These are phyloP conservation scores for Acmispon strigosus DNA, from an alignment of 306 rosid genomes.

Conservation along the genomic window DNA sequence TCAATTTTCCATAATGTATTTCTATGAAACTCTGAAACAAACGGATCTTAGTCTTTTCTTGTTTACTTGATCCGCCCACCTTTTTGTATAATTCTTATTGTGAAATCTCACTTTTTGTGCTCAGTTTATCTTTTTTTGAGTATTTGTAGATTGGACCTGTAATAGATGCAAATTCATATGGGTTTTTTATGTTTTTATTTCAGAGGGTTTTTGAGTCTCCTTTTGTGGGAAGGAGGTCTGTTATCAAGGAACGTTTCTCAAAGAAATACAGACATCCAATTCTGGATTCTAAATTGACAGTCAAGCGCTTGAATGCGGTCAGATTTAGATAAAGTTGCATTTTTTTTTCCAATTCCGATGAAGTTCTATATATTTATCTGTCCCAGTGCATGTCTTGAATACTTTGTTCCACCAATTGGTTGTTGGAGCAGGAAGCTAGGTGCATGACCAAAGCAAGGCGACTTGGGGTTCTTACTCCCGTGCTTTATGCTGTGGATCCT, in stretches of 20 bases:
- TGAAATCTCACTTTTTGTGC: neutral
- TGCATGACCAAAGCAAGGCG: conserved; percentile 87
- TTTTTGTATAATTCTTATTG: neutral
- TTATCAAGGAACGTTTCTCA: conserved; percentile 85
- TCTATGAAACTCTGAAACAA: no score
- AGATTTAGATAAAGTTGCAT: neutral
- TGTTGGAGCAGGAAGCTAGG: conserved; percentile 73
- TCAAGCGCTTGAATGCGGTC: conserved; percentile 74
- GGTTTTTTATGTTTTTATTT: neutral
- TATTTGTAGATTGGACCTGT: neutral
- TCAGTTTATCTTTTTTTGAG: neutral
- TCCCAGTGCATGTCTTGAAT: neutral
- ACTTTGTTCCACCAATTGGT: neutral
- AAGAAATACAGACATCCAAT: conserved; percentile 89
- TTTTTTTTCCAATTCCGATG: neutral
- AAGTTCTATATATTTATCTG: neutral
- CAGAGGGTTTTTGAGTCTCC: conserved; percentile 79
- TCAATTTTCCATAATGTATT: no score
- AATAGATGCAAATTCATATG: neutral
- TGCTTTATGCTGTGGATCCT: conserved; percentile 59
- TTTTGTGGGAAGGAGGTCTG: conserved; percentile 71
- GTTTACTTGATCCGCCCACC: neutral
- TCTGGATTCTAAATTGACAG: conserved; percentile 80
- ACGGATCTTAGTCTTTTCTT: neutral
- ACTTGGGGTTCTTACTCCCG: conserved; percentile 78